Base-by-base conservation (phyloP, 1,284 basidiomycete genomes). In the Cutaneotrichosporon cutaneum region DNA sequence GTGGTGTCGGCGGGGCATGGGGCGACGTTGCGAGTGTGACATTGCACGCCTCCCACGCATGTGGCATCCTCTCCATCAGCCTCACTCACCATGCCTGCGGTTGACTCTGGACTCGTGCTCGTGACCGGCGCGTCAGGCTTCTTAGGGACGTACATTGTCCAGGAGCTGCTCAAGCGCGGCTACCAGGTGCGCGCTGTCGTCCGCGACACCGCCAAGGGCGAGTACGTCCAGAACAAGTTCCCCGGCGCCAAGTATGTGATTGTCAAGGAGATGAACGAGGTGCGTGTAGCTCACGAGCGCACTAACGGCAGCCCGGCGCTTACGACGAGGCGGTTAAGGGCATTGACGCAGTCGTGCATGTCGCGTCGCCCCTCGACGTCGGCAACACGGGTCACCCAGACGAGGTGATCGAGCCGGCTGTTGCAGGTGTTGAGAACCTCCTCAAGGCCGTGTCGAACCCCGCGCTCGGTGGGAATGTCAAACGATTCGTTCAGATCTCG, bases 261-360 rank as follows among this genome's bases (percentile, higher is more conserved):
- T 36, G 85, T 85, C 7, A 80, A 82, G 39, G 85, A 87, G 70
- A 84, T 87, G 70, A 82, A 81, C 30, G 78, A 82, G 76, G 82
- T 84, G 57, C 54, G 71, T 36, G 35, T 3, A 14, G 11, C 16
- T 36, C 35, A 5, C 5, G 3, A 36, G 13, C 35, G 13, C 11
- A 13, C 10, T 36, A 14, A 36, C 35, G 14, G n/a, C 44, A 85
- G 84, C 82, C 84, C 21, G 85, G 85, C 22, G 86, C 84, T 2
- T 89, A 88, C 68, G 86, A 88, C 70, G 84, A 86, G 52, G 86
- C 85, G 1, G 85, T 89, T 44, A 84, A 85, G 70, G 86, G 81
- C 8, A 83, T 89, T 5, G 85, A 87, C 67, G 87, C 81, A 3
- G 84, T 89, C 14, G 69, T 73, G 11, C 66, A 71, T 55, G 60